Evolutionary conservation across 441 rosid species (phyloP), one percentile per base, ranked within the genome.

Genomic region (Bruguiera hainesii): DNA sequence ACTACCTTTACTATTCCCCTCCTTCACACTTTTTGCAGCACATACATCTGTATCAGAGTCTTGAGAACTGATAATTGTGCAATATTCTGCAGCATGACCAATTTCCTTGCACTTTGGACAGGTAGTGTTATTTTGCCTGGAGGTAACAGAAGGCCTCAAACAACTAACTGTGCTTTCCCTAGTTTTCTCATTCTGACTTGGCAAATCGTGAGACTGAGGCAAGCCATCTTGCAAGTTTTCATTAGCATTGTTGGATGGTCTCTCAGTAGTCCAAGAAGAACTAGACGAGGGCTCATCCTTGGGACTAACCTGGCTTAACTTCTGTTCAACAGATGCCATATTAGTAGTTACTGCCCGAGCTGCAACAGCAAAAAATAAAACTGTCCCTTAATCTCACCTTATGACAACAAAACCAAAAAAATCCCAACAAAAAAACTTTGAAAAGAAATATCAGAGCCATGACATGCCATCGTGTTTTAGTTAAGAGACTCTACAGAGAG

Each of bases 221-320:
- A 77, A 71, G 67, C 78, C 84, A 78, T 85, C 96, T 63, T 78
- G 88, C 64, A 73, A 52, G 82, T 67, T 79, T 72, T 79, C 93
- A 78, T 71, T 67, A 60, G 67, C 66, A 63, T 73, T 79, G 80
- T 69, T 71, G 30, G 79, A 66, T 30, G 66, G 81, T 68, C 76
- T 84, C 73, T 87, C 94, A 51, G 77, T 81, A 30, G 84, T 73
- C 81, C 82, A 68, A 19, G 89, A 84, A 62, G 87, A 83, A 75
- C 88, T 71, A 56, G 89, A 82, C 42, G 80, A 75, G 13, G 81
- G 84, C 71, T 90, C 96, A 66, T 89, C 96, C 82, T 82, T 90
- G 18, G 77, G 76, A 73, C 73, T 78, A 56, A 81, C 71, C 71
- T 82, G 83, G 75, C 75, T 80, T 52, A 72, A 64, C 78, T 75